Base-by-base conservation (phyloP, 306 rosid species). In the Casuarina equisetifolia region DNA sequence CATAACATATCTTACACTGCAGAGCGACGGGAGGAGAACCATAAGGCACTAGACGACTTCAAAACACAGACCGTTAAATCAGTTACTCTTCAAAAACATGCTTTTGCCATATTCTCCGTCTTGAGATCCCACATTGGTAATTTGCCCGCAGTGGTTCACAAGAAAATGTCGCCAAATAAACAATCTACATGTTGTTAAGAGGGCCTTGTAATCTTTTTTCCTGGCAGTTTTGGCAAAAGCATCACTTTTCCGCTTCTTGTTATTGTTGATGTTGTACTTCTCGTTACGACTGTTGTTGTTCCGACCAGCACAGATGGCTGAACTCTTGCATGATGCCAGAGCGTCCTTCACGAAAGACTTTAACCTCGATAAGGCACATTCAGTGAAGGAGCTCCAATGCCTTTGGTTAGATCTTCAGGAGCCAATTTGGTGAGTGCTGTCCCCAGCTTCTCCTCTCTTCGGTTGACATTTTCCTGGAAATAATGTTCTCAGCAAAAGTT, bases 391-490 rank as follows among this genome's bases (percentile, higher is more conserved):
- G n/a, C n/a, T n/a, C n/a, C n/a, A n/a, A n/a, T n/a, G n/a, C n/a
- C n/a, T n/a, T n/a, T n/a, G n/a, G n/a, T n/a, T n/a, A n/a, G n/a
- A 90, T 88, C 97, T 94, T 92, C 82, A 71, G 95, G 87, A 19
- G 97, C 85, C 84, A 92, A 78, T 80, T 77, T 85, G 77, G 90
- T 73, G 39, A 94, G 89, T 54, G 93, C 89, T 72, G 54, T 85
- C 74, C 97, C 97, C 16, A 94, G 90, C 77, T 88, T 89, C 98
- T 83, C 87, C 90, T 94, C 77, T 94, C 97, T 58, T 87, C 95
- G 0, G 86, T 84, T 46, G 83, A 80, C 86, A 83, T n/a, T 89
- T 92, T 90, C 72, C 97, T 94, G 89, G 4, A 32, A 70, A 70
- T 0, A 20, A 70, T 32, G 58, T 10, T 69, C 55, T 46, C 20